Evolutionary conservation across 352 stramenopile species (phyloP).

Genomic region (Phytophthora sp.): DNA sequence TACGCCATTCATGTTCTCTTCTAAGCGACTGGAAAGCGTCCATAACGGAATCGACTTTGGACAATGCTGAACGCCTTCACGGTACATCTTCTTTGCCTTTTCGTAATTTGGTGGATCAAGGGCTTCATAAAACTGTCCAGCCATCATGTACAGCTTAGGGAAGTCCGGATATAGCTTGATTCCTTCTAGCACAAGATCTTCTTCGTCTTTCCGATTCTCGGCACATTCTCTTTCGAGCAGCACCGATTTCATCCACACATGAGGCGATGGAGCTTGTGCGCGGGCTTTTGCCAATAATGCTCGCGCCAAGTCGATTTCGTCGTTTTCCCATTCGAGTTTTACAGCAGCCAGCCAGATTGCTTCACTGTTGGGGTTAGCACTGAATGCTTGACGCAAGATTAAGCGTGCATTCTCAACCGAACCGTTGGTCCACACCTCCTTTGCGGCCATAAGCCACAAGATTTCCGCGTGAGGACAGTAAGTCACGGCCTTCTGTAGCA

Average conservation of each 20-base stretch:
- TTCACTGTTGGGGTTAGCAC: slow-evolving; percentile 96
- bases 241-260: slow-evolving; percentile 98
- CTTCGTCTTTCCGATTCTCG: slow-evolving; percentile 63
- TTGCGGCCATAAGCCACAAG: slow-evolving; percentile 98
- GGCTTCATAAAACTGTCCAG: slow-evolving; percentile 92
- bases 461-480: slow-evolving; percentile 95
- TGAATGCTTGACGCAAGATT: slow-evolving; percentile 97
- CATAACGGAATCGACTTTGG: slow-evolving; percentile 94
- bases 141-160: slow-evolving; percentile 98
- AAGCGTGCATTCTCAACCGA: slow-evolving; percentile 93
- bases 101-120: slow-evolving; percentile 60
- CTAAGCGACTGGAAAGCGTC: slow-evolving; percentile 93
- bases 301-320: slow-evolving; percentile 94
- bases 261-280: slow-evolving; percentile 84
- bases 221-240: slow-evolving; percentile 94
- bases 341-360: slow-evolving; percentile 96
- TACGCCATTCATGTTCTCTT: slow-evolving; percentile 91
- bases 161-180: slow-evolving; percentile 92
- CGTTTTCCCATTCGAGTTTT: slow-evolving; percentile 99
- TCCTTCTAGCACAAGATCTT: slow-evolving; percentile 91
- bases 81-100: slow-evolving; percentile 92
- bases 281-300: slow-evolving; percentile 82
- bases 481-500: slow-evolving; percentile 94
- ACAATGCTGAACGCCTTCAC: slow-evolving; percentile 93
- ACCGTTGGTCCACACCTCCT: slow-evolving; percentile 96